Conservation (phyloP, 148 eudicot genomes). For the Camellia japonica region DNA sequence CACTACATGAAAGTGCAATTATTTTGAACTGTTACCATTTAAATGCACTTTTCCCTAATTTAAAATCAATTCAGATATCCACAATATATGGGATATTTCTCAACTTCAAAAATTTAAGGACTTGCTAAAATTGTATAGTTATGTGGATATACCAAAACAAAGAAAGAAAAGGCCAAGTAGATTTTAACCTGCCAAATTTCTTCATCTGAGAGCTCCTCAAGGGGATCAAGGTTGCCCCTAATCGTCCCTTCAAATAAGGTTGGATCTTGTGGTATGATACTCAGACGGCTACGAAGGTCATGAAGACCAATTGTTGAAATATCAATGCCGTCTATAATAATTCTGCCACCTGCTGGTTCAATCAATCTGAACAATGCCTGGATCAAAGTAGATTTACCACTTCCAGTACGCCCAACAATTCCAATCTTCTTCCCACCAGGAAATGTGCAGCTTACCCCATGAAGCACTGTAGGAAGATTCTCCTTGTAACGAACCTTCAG, state of each 20-base stretch:
- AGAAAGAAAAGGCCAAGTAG: background rate
- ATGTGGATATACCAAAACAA: background rate
- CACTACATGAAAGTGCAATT: too few relatives aligned
- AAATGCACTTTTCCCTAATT: too few relatives aligned
- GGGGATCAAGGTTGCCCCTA: conserved; percentile 89
- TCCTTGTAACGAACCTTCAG: conserved; percentile 84
- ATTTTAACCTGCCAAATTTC: conserved; percentile 79
- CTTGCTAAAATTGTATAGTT: too few relatives aligned
- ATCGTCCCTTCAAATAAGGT: conserved; percentile 95
- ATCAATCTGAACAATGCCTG: conserved; percentile 89
- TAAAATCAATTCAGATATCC: background rate
- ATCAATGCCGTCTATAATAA: conserved; percentile 79
- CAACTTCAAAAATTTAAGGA: background rate
- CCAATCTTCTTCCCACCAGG: conserved; percentile 95
- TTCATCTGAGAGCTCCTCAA: conserved; percentile 77
- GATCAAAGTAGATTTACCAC: conserved; percentile 94
- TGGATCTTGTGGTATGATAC: conserved; percentile 98
- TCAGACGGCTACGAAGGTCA: conserved; percentile 91
- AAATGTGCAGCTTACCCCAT: conserved; percentile 72
- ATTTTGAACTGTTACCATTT: too few relatives aligned
- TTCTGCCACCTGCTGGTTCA: conserved; percentile 81
- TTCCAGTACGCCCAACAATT: conserved; percentile 95
- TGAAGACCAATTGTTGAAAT: conserved; percentile 89
- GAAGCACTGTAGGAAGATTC: conserved; percentile 88
- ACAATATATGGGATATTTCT: background rate